A percentile compares a stretch with the other conserved stretches of the same genome.
These are phyloP conservation scores for Botrytis fragariae DNA, from an alignment of 2,329 filamentous ascomycete genomes.

Conservation along the genomic window DNA sequence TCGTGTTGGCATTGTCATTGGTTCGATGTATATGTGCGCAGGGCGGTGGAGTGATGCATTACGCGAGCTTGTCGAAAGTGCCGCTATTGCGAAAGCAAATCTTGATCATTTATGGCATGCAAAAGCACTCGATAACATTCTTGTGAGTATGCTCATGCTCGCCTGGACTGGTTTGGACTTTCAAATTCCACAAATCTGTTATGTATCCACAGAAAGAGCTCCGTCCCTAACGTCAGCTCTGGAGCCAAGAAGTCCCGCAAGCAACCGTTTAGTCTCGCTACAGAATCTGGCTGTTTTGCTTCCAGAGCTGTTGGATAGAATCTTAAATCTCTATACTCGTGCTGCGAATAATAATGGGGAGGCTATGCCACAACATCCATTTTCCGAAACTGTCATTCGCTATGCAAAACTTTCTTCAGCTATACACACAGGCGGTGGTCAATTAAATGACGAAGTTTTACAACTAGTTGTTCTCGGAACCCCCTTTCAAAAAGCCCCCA, in stretches of 20 bases:
- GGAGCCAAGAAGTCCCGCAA: conserved; percentile 37
- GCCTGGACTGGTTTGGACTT: conserved; percentile 85
- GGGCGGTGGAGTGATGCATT: conserved; percentile 89
- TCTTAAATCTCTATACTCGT: conserved; percentile 69
- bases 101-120: conserved; percentile 98
- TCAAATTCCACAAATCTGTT: conserved; percentile 61
- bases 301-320: conserved; percentile 72
- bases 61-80: conserved; percentile 78
- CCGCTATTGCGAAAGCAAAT: conserved; percentile 69
- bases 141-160: conserved; percentile 78
- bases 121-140: conserved; percentile 85
- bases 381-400: conserved; percentile 71
- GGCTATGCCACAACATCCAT: conserved; percentile 66
- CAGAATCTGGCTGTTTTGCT: conserved; percentile 57
- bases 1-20: conserved; percentile 74
- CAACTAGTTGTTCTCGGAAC: conserved; percentile 65
- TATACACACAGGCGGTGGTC: conserved; percentile 63
- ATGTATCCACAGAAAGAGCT: conserved; percentile 38
- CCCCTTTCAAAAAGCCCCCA: conserved; percentile 49
- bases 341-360: conserved; percentile 62
- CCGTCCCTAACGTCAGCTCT: conserved; percentile 24
- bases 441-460: conserved; percentile 58
- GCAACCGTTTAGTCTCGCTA: conserved; percentile 41
- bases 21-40: conserved; percentile 81
- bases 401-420: conserved; percentile 68